Conservation (phyloP, 1,284 basidiomycete genomes). For the Pisolithus thermaeus region DNA sequence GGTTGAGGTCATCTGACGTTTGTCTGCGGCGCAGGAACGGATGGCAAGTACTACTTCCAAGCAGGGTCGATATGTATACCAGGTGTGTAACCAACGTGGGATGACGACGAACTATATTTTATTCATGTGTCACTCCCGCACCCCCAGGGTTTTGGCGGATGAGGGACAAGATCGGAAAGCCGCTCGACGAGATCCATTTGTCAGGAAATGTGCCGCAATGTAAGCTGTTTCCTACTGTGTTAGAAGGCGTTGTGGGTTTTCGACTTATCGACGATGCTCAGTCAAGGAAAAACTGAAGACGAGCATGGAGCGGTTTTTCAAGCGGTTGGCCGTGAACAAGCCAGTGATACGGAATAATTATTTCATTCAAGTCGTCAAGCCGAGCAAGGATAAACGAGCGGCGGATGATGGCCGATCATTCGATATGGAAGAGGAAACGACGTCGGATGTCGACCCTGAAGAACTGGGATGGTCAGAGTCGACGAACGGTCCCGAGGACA, state of each 20-base stretch:
- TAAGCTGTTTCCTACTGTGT: conserved; percentile 29
- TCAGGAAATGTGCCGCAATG: conserved; percentile 67
- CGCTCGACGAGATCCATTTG: conserved; percentile 68
- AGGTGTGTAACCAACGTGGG: conserved; percentile 33
- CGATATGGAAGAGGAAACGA: conserved; percentile 10
- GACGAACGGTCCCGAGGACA: conserved; percentile 62
- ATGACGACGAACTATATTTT: background rate
- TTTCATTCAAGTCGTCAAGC: conserved; percentile 50
- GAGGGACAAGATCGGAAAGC: conserved; percentile 68
- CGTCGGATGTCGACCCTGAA: conserved; percentile 45
- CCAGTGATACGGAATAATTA: conserved; percentile 69
- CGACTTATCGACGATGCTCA: conserved; percentile 20
- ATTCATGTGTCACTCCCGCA: background rate
- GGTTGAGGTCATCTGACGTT: conserved; percentile 7
- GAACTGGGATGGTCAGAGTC: conserved; percentile 64
- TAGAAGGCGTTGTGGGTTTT: background rate
- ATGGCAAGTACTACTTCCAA: conserved; percentile 69
- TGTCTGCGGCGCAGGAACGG: conserved; percentile 36
- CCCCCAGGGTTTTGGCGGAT: conserved; percentile 71
- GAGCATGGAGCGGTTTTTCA: conserved; percentile 64
- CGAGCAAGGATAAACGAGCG: conserved; percentile 14
- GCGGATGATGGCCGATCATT: conserved; percentile 8
- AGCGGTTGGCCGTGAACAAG: conserved; percentile 53
- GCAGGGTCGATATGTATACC: conserved; percentile 65
- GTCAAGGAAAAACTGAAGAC: conserved; percentile 56